Base-by-base conservation (phyloP, 305 asterid species). In the Fraxinus velutina region DNA sequence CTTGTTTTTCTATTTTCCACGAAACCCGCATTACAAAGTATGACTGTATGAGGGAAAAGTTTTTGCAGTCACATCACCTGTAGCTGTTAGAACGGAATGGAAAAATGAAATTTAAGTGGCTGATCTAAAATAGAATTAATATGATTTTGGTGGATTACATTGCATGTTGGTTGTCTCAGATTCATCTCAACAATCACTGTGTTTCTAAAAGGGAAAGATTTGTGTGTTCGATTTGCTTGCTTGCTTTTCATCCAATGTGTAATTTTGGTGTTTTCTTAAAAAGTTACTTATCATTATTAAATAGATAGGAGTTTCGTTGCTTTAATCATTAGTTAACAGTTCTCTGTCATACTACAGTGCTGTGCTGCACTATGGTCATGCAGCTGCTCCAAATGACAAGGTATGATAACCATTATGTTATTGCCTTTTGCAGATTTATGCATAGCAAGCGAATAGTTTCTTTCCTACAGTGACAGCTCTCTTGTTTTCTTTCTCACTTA, bases 331-430 rank as follows among this genome's bases (percentile, higher is more conserved):
- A 52, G 79, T 80, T 86, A 80, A 86, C 52, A 50, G 60, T 80
- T 82, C 37, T 68, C 33, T 81, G 70, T 75, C 60, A 68, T 79
- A 36, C 84, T 85, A 81, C 91, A 94, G 99, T 88, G 87, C 97
- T 62, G 93, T 94, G 80, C 97, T 96, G 85, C 99, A 96, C 89
- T 96, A 96, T 87, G 99, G 99, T 78, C 99, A 94, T 88, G 97
- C 98, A 79, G 99, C 97, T 75, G 99, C 99, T 82, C 98, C 98
- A 74, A 96, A 96, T 87, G 98, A 94, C 87, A 93, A 86, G 94
- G 99, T 94, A 92, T 80, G 88, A 79, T 85, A 77, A 84, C 78
- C 75, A 50, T 79, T 82, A 76, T 83, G 55, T 15, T 6, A 76
- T 84, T 82, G 73, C 80, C 19, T 62, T 81, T 52, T 42, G 68